These are phyloP conservation scores for Aspergillus pseudonomiae DNA, from an alignment of 2,329 filamentous ascomycete species.

Conservation along the genomic window DNA sequence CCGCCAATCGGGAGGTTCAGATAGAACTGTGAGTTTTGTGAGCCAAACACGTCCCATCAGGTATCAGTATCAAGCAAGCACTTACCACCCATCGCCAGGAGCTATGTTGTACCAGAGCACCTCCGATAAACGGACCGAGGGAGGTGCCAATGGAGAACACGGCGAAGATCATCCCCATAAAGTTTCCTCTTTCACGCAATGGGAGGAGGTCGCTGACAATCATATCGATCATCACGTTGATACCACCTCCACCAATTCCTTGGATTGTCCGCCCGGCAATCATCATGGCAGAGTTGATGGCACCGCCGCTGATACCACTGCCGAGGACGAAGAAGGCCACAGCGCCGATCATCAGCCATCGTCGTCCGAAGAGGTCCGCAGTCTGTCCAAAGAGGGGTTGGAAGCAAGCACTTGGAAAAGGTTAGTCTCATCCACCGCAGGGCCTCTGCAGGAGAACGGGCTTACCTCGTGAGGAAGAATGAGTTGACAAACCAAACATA, in stretches of 20 bases:
- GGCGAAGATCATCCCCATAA: constrained; percentile 27
- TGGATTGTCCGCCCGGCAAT: constrained; percentile 61
- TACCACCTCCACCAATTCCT: constrained; percentile 54
- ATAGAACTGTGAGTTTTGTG: constrained; percentile 23
- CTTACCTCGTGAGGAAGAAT: constrained; percentile 42
- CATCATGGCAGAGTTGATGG: constrained; percentile 49
- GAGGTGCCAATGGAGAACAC: constrained; percentile 44
- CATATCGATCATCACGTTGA: constrained; percentile 46
- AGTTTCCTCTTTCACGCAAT: constrained; percentile 37
- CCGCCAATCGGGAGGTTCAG: constrained; percentile 33
- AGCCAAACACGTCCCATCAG: no score
- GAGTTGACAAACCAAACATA: constrained; percentile 43
- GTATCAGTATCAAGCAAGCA: no score
- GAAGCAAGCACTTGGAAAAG: constrained; percentile 21
- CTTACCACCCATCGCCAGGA: constrained; percentile 31
- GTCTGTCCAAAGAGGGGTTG: constrained; percentile 57
- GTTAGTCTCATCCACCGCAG: neutral
- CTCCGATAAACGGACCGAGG: constrained; percentile 49
- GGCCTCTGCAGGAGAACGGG: constrained; percentile 15
- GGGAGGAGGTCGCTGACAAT: constrained; percentile 52
- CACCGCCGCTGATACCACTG: constrained; percentile 56
- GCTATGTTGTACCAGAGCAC: constrained; percentile 24
- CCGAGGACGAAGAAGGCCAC: constrained; percentile 56
- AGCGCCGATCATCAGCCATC: constrained; percentile 44
- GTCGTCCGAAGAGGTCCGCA: constrained; percentile 56